Conservation (phyloP, 495 filamentous ascomycete species). For the Bombardia bombarda region DNA sequence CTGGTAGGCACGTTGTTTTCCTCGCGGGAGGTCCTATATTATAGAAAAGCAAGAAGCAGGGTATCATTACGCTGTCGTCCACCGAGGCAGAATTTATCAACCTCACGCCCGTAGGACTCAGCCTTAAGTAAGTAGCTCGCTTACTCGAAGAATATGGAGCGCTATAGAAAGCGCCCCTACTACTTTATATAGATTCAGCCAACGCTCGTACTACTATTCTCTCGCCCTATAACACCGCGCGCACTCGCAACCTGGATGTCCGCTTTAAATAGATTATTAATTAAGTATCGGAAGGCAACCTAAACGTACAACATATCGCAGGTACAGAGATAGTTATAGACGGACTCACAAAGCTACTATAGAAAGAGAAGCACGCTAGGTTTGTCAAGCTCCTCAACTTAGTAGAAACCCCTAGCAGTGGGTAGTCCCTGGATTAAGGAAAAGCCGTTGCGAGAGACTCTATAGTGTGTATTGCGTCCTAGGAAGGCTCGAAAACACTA, state of each 20-base stretch:
- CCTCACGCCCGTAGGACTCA: constrained; percentile 1
- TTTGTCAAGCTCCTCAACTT: constrained; percentile 9
- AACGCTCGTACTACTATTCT: constrained; percentile 1
- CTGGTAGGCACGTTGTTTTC: constrained; percentile 2
- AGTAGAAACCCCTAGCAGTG: too few species aligned
- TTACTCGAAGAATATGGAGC: constrained; percentile 1
- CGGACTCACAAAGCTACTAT: constrained; percentile 6
- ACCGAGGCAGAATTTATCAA: constrained; percentile 5
- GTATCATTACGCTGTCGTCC: neutral
- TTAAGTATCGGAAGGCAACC: neutral
- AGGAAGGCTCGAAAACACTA: too few species aligned
- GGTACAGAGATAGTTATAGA: constrained; percentile 4
- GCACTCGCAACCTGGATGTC: constrained; percentile 2
- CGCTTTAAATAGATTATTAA: constrained; percentile 8
- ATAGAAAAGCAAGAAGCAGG: constrained; percentile 4
- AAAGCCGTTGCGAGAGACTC: too few species aligned
- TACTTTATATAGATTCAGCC: constrained; percentile 4
- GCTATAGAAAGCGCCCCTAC: neutral
- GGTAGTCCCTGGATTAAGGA: too few species aligned
- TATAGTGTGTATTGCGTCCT: too few species aligned
- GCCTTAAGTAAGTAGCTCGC: neutral
- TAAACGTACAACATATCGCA: constrained; percentile 2
- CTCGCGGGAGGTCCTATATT: constrained; percentile 2
- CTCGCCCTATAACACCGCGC: neutral
- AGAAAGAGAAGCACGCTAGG: neutral